Conservation (phyloP, 495 filamentous ascomycete genomes). For the Penicillium canariense region DNA sequence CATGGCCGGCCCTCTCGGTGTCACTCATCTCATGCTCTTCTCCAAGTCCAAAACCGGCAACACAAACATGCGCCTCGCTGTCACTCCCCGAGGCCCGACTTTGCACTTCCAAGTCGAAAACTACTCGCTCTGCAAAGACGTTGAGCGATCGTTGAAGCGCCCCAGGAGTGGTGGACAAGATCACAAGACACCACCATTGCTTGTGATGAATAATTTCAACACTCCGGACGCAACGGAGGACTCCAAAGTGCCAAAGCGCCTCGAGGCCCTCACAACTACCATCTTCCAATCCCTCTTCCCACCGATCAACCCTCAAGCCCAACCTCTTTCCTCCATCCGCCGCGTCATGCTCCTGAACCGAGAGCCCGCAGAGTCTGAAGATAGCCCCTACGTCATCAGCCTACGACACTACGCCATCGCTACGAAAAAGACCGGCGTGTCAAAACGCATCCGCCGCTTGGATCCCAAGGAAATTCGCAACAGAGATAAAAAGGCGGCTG, state of each 20-base stretch:
- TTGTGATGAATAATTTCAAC: slow-evolving; percentile 98
- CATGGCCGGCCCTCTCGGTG: slow-evolving; percentile 93
- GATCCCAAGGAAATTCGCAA: slow-evolving; percentile 79
- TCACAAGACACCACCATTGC: slow-evolving; percentile 74
- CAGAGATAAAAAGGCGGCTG: slow-evolving; percentile 58
- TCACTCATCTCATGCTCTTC: slow-evolving; percentile 92
- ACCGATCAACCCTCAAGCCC: slow-evolving; percentile 88
- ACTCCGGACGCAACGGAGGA: slow-evolving; percentile 55
- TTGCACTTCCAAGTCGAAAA: slow-evolving; percentile 94
- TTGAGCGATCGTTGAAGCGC: slow-evolving; percentile 75
- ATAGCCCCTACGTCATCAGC: slow-evolving; percentile 78
- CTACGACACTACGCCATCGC: slow-evolving; percentile 94
- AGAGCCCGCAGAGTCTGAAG: slow-evolving; percentile 52
- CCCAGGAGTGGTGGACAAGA: slow-evolving; percentile 80
- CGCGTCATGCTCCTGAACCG: slow-evolving; percentile 89
- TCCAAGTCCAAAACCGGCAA: slow-evolving; percentile 87
- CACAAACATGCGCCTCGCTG: slow-evolving; percentile 84
- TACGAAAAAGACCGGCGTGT: slow-evolving; percentile 80
- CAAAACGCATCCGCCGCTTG: slow-evolving; percentile 75
- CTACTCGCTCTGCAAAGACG: slow-evolving; percentile 90
- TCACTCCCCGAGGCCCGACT: slow-evolving; percentile 88
- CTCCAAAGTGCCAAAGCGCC: slow-evolving; percentile 72
- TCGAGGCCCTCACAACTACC: slow-evolving; percentile 89
- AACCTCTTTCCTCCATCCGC: slow-evolving; percentile 82
- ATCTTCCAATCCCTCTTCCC: slow-evolving; percentile 97